These are phyloP conservation scores for Aspergillus kassunensis DNA, from an alignment of 495 filamentous ascomycete species.

Conservation along the genomic window DNA sequence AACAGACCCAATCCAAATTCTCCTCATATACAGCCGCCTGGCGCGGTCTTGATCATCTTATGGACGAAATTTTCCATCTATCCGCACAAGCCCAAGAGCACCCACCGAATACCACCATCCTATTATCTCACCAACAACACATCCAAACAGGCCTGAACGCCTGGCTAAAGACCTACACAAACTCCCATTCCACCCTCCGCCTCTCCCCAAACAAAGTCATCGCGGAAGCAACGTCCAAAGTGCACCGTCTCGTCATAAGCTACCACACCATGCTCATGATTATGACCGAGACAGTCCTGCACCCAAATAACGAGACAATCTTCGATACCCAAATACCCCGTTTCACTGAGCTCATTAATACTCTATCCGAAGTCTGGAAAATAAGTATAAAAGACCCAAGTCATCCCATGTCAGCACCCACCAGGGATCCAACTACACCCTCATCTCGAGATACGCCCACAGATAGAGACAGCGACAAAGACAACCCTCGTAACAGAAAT, in stretches of 20 bases:
- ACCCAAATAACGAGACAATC: constrained; percentile 27
- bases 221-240: background rate
- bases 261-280: constrained; percentile 48
- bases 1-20: background rate
- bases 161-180: background rate
- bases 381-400: background rate
- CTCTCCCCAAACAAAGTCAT: background rate
- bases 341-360: constrained; percentile 35
- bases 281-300: constrained; percentile 37
- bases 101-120: background rate
- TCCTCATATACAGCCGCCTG: constrained; percentile 1
- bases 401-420: too few relatives aligned
- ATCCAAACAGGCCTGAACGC: background rate
- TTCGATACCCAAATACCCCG: constrained; percentile 38
- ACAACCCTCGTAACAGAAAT: background rate
- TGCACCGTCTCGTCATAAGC: constrained; percentile 31
- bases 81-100: background rate
- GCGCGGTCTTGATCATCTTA: constrained; percentile 1
- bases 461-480: too few relatives aligned
- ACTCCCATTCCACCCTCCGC: background rate
- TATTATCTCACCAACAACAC: background rate
- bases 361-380: constrained; percentile 29
- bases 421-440: too few relatives aligned
- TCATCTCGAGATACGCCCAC: too few relatives aligned
- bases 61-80: background rate